Evolutionary conservation across 305 asterid genomes (phyloP), one percentile per base, ranked within the genome.

Genomic region (Striga hermonthica): DNA sequence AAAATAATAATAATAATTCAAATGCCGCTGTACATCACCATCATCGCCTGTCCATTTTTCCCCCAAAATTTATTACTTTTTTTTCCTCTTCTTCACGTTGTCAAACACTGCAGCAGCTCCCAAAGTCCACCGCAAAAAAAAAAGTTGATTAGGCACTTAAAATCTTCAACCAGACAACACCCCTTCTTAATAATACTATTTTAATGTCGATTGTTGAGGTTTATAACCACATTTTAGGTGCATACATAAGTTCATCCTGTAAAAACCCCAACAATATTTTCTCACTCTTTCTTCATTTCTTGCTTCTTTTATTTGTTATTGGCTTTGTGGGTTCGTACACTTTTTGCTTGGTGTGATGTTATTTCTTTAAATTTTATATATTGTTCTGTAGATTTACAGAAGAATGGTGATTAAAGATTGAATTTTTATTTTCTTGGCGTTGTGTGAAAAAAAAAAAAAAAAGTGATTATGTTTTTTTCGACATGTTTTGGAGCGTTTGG

Each of bases 401-500:
- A 57, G 62, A 28, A 65, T 55, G 28, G 60, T 45, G 64, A 64
- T 64, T 52, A 14, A 22, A 22, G 31, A 70, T 40, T 40, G 9
- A 69, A 68, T 68, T 69, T 56, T 15, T 57, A 7, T 54, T 66
- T 75, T 73, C 49, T 7, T 36, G 11, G 9, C 11, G 16, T 56
- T 31, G 41, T 56, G 5, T 35, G 75, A 62, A 65, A 37, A 15
- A 68, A 52, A 28, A 40, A 73, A 62, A 65, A 37, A 15, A 68
- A 52, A 28, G 41, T 7, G 62, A 13, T 48, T 14, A 83, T 79
- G 90, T 82, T 75, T 0, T 44, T 83, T 31, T 74, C 64, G 28
- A 67, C 62, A 63, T 86, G 94, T 74, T 86, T 79, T 72, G 81
- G 88, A 34, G 82, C 69, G 6, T 83, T 75, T 72, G 77, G 43